Evolutionary conservation across 1,139 yeast species (phyloP), one percentile per base, ranked within the genome.

Genomic region (Yamadazyma dendronema): DNA sequence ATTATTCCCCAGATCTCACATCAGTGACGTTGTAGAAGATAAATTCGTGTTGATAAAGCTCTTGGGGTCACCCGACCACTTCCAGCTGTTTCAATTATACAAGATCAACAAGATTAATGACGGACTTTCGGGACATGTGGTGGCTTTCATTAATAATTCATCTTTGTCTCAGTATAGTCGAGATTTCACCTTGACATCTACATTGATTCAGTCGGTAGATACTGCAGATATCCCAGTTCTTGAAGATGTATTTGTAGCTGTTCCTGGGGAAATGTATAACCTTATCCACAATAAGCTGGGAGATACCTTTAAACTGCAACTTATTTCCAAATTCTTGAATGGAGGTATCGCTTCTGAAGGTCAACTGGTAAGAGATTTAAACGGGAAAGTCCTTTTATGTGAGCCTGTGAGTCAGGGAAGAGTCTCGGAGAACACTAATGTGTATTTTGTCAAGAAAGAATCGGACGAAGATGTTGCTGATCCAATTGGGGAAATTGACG

Each of bases 401-500:
- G 95, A 84, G 47, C 95, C 95, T 0, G 70, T 79, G 1, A 77
- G 76, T 30, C 94, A 84, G 53, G 95, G 95, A 1, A 48, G 56
- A n/a, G 57, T 73, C 3, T 57, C 57, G 28, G 45, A 44, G 2
- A 50, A 52, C 7, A 79, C 88, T 0, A 64, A 64, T 19, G 62
- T 84, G n/a, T 72, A 80, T 2, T 59, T 84, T 34, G 73, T 81
- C 13, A 74, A 70, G 14, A 39, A 38, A 3, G 44, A 48, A 1
- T 33, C 33, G 9, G 22, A 9, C 9, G 22, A 19, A 19, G 22
- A 19, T 19, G 22, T 19, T 19, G 22, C 8, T 19, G 22, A 19
- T 7, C 8, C 6, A 19, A 9, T 9, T 9, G 12, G 11, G 23
- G 39, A 14, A 41, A 38, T 8, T 46, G 42, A 3, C 39, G 38